Evolutionary conservation across 352 stramenopile genomes (phyloP), one percentile per base, ranked within the genome.

Genomic region (Peronospora farinosa): DNA sequence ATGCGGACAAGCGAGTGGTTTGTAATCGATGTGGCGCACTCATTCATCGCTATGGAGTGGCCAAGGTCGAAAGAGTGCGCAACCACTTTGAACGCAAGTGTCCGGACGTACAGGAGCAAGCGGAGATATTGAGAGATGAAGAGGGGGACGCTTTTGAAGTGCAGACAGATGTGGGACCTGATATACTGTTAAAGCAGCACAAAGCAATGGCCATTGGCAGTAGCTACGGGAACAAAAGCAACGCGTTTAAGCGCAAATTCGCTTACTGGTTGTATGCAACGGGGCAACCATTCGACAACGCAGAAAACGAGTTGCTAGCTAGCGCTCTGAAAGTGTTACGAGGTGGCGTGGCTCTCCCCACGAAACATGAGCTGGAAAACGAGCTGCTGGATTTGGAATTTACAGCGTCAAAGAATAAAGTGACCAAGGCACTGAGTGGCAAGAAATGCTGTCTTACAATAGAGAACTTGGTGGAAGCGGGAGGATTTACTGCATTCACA

Each of bases 41-140:
- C 33, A 86, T 86, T 54, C 77, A 88, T 47, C 72, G 74, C 31
- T 82, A 86, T 47, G 77, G 77, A 15, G 70, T 69, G 31, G 65
- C 72, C 41, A 88, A 88, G 35, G 77, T 88, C 7, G 77, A 88
- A 60, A 74, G 77, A 11, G 77, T 88, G 58, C 74, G 77, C 42
- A 65, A 63, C 23, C 77, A 88, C 47, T 88, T 88, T 54, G 60
- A 82, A 39, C 75, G 76, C 57, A 78, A 74, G 30, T 88, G 76
- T 38, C 31, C 71, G 49, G 62, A 40, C 48, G 42, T 30, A 59
- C 68, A 55, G 35, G 54, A 27, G 16, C 47, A 25, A 19, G 5
- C 39, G 21, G 23, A 36, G 12, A 44, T 37, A 25, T 25, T 25
- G 7, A 27, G 36, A 12, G 16, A 27, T 21, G 19, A 31, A 55